Evolutionary conservation across 805 yeast genomes (phyloP), one percentile per base, ranked within the genome.

Genomic region (Candida silvicultrix): DNA sequence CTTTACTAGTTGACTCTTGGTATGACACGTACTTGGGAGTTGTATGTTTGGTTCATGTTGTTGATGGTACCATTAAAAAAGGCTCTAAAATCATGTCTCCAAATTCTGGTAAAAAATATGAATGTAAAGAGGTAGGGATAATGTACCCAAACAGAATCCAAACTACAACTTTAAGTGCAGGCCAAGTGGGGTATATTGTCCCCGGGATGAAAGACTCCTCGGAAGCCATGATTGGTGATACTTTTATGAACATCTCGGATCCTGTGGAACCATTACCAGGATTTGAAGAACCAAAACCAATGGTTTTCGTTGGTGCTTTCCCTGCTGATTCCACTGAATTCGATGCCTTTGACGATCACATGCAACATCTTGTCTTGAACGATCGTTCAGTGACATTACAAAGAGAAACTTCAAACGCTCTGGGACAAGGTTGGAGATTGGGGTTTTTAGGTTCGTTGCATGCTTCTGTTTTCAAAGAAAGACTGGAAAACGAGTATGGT

Each of bases 221-320:
- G 19, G 96, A 90, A 55, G 97, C 96, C 0, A 75, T 81, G 57
- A 83, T 89, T 47, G 99, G 99, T 31, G 99, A 92, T 61, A 92
- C 99, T 0, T 75, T 89, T 51, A 78, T 80, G 74, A 80, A 77
- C 46, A 68, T 70, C 12, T 85, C 84, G 5, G 60, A 65, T 20
- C 74, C 72, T 37, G 81, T 85, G 2, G 87, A 82, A 51, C 83
- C 97, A 1, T 71, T 92, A 22, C 96, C 95, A 1, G 98, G 98
- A 1, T 94, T 92, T 63, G 97, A 90, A 65, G 97, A 89, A 57
- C 90, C 95, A 1, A 90, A 94, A 64, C 97, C 98, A 1, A 94
- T 94, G 98, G 98, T 92, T 9, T 94, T 92, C 63, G 95, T 92
- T 42, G 98, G 98, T 14, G 99, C 98, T 0, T 92, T 89, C 56